phyloP scores from a whole-genome alignment of 495 filamentous ascomycete species.

The Penicillium nucicola region DNA sequence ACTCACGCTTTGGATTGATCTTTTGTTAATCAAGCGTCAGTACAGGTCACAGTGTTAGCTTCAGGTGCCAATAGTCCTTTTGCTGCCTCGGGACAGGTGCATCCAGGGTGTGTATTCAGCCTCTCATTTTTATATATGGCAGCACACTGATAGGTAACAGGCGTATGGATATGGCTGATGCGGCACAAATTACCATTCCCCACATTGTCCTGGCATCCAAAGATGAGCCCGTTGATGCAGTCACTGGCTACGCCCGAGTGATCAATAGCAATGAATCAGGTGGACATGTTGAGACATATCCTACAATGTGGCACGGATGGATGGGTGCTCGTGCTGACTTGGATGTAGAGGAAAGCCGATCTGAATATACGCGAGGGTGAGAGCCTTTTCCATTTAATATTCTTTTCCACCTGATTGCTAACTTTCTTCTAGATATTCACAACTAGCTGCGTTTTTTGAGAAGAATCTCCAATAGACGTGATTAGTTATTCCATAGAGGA shows the following conservation, averaged over 20 bases:
- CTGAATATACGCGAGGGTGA: constrained; percentile 53
- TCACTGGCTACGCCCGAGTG: constrained; percentile 36
- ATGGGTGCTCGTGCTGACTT: constrained; percentile 60
- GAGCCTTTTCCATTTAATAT: constrained; percentile 15
- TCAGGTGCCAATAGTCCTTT: constrained; percentile 41
- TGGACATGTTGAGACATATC: constrained; percentile 49
- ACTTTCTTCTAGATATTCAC: constrained; percentile 28
- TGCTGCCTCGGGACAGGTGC: constrained; percentile 46
- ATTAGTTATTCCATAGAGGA: no score
- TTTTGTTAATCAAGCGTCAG: background rate
- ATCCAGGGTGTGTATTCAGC: constrained; percentile 39
- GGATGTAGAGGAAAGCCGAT: constrained; percentile 42
- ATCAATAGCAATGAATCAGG: constrained; percentile 35
- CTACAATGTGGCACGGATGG: constrained; percentile 57
- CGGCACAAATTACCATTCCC: constrained; percentile 44
- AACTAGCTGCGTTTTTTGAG: constrained; percentile 44
- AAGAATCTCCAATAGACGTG: constrained; percentile 27
- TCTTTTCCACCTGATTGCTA: background rate
- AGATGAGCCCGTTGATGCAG: constrained; percentile 44
- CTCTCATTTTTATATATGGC: background rate
- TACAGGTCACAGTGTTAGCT: constrained; percentile 39
- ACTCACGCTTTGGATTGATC: background rate
- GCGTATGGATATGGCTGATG: constrained; percentile 39
- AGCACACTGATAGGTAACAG: constrained; percentile 14
- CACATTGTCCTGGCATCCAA: constrained; percentile 53